These are phyloP conservation scores for Blastobotrys arbuscula DNA, from an alignment of 1,139 yeast genomes.

Conservation along the genomic window DNA sequence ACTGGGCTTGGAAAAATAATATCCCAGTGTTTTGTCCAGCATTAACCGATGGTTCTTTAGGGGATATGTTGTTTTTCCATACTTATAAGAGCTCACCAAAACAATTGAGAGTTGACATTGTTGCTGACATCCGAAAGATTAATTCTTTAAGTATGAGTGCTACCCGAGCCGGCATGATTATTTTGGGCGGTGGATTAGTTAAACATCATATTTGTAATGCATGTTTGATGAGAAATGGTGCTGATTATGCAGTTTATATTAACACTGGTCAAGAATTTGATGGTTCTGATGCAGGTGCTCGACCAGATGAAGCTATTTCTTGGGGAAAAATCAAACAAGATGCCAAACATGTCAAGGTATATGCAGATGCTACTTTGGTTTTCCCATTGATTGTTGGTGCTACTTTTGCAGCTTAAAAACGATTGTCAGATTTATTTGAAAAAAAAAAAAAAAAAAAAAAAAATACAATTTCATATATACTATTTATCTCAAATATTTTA, in stretches of 20 bases:
- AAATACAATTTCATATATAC: no score
- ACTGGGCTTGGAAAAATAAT: constrained; percentile 96
- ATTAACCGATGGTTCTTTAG: constrained; percentile 94
- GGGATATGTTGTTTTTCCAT: constrained; percentile 98
- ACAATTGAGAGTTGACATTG: constrained; percentile 85
- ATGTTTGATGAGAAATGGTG: constrained; percentile 98
- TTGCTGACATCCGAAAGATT: constrained; percentile 83
- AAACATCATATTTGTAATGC: constrained; percentile 98
- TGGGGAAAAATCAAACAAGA: constrained; percentile 99
- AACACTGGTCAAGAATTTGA: constrained; percentile 99
- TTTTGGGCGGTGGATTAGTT: constrained; percentile 92
- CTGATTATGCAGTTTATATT: constrained; percentile 93
- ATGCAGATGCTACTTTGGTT: constrained; percentile 93
- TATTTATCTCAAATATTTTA: no score
- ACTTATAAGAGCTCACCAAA: constrained; percentile 91
- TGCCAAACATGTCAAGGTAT: constrained; percentile 85
- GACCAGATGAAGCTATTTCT: constrained; percentile 97
- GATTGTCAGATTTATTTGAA: no score
- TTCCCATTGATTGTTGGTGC: constrained; percentile 97
- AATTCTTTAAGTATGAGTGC: constrained; percentile 96
- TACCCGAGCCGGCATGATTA: constrained; percentile 90
- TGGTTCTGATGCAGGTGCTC: constrained; percentile 98
- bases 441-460: no score
- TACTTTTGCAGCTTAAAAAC: no score
- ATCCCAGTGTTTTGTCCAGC: constrained; percentile 98